A percentile compares a stretch with the other conserved stretches of the same genome.
Evolutionary conservation across 1,139 yeast genomes (phyloP).

Genomic region (Kodamaea anthophila): DNA sequence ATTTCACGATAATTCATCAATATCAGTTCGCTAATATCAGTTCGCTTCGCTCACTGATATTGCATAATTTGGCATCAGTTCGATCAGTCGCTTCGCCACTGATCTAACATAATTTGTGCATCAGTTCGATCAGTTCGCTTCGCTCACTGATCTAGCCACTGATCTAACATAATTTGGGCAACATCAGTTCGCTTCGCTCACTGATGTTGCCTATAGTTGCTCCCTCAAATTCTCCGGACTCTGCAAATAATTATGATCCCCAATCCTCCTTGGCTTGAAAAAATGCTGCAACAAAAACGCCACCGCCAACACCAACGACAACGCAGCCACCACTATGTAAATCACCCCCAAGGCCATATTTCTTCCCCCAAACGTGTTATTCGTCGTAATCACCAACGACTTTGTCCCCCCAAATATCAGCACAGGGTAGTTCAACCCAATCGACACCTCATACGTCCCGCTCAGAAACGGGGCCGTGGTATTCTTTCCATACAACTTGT

Average conservation of each 20-base stretch:
- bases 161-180: background rate
- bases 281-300: conserved; percentile 43
- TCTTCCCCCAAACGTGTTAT: conserved; percentile 64
- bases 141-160: too few relatives aligned
- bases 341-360: conserved; percentile 62
- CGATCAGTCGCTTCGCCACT: too few relatives aligned
- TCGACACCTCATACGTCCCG: conserved; percentile 56
- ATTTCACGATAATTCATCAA: too few relatives aligned
- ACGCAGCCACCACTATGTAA: conserved; percentile 58
- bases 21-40: too few relatives aligned
- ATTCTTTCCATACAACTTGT: conserved; percentile 60
- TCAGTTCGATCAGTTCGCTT: background rate
- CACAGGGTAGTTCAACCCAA: conserved; percentile 67
- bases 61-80: too few relatives aligned
- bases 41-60: too few relatives aligned
- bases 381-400: conserved; percentile 60
- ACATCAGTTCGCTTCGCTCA: background rate
- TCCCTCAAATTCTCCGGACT: conserved; percentile 15
- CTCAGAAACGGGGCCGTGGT: conserved; percentile 40
- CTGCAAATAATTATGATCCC: conserved; percentile 41
- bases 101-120: too few relatives aligned
- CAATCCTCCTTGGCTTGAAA: conserved; percentile 40
- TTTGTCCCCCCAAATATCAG: conserved; percentile 64
- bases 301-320: conserved; percentile 42
- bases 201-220: conserved; percentile 11